Evolutionary conservation across 2,329 filamentous ascomycete genomes (phyloP).

Genomic region (Claviceps humidiphila): DNA sequence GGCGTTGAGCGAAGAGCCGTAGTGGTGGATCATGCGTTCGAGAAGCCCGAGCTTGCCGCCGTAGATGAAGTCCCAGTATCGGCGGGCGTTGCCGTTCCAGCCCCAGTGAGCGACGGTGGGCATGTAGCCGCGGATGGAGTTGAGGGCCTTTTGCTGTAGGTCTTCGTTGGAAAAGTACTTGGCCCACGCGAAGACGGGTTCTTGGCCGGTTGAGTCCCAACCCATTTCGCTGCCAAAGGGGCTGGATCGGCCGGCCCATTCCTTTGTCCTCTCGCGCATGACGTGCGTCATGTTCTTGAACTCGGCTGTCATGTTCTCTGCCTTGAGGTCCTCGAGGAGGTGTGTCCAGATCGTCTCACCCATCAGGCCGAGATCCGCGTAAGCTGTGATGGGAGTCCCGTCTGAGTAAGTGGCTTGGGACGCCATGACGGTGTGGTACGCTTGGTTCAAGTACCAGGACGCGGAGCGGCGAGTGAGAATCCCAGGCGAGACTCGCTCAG

Average conservation of each 20-base stretch:
- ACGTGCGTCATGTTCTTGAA: slow-evolving; percentile 25
- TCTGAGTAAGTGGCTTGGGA: background rate
- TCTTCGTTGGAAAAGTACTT: slow-evolving; percentile 17
- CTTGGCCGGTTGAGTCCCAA: slow-evolving; percentile 50
- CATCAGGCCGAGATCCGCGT: slow-evolving; percentile 39
- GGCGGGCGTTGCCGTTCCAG: slow-evolving; percentile 46
- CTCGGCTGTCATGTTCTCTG: slow-evolving; percentile 29
- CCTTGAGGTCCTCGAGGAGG: slow-evolving; percentile 35
- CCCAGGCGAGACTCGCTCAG: slow-evolving; percentile 33
- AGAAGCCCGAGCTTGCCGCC: slow-evolving; percentile 28
- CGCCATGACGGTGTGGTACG: slow-evolving; percentile 29
- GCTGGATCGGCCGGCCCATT: slow-evolving; percentile 36
- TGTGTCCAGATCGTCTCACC: slow-evolving; percentile 45
- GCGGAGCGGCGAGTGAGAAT: slow-evolving; percentile 28
- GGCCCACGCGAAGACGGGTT: slow-evolving; percentile 47
- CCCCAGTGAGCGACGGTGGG: slow-evolving; percentile 48
- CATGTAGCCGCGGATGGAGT: slow-evolving; percentile 42
- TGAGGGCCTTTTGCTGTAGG: slow-evolving; percentile 30
- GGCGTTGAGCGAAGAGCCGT: slow-evolving; percentile 44
- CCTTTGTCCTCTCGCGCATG: slow-evolving; percentile 35
- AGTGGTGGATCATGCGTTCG: slow-evolving; percentile 41
- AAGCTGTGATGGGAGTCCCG: slow-evolving; percentile 26
- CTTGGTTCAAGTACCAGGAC: slow-evolving; percentile 42
- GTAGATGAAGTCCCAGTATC: slow-evolving; percentile 42
- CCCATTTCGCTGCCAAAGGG: slow-evolving; percentile 49